phyloP scores from a whole-genome alignment of 495 filamentous ascomycete genomes.

The Aspergillus bridgeri region DNA sequence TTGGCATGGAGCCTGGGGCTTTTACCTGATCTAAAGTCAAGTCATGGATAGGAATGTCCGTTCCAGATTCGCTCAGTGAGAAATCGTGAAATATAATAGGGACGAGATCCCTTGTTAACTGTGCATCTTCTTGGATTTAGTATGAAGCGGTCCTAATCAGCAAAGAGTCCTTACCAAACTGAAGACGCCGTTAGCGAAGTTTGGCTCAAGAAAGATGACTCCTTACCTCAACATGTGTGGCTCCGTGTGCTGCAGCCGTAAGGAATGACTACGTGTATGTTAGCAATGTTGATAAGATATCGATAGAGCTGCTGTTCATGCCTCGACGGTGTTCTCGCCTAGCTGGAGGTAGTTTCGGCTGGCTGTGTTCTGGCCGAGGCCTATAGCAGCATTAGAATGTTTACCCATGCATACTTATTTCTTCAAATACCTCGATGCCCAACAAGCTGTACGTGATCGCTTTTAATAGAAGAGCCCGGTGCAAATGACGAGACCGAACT shows the following conservation, averaged over 20 bases:
- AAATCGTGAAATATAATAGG: slow-evolving; percentile 42
- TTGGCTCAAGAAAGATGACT: neutral
- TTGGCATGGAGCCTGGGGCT: neutral
- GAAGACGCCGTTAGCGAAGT: neutral
- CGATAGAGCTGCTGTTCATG: slow-evolving; percentile 4
- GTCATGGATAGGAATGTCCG: slow-evolving; percentile 34
- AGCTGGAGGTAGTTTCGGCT: slow-evolving; percentile 30
- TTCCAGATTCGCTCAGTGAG: slow-evolving; percentile 36
- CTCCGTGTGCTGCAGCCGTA: slow-evolving; percentile 28
- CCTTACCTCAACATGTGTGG: slow-evolving; percentile 36
- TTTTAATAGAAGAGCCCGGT: neutral
- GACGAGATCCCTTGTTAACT: slow-evolving; percentile 37
- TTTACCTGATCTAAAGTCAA: slow-evolving; percentile 36
- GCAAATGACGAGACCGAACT: neutral
- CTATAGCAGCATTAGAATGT: neutral
- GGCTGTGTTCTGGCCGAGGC: slow-evolving; percentile 25
- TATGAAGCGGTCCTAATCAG: neutral
- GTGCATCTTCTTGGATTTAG: slow-evolving; percentile 31
- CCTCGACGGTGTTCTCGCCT: slow-evolving; percentile 36
- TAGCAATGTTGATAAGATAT: neutral
- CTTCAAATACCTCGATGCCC: slow-evolving; percentile 27
- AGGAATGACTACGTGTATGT: slow-evolving; percentile 28
- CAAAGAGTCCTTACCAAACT: slow-evolving; percentile 8
- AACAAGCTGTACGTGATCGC: slow-evolving; percentile 16
- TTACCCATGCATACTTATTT: neutral